A percentile compares a stretch with the other conserved stretches of the same genome.
These are phyloP conservation scores for Agastache rugosa DNA, from an alignment of 257 asterid genomes.

Conservation along the genomic window DNA sequence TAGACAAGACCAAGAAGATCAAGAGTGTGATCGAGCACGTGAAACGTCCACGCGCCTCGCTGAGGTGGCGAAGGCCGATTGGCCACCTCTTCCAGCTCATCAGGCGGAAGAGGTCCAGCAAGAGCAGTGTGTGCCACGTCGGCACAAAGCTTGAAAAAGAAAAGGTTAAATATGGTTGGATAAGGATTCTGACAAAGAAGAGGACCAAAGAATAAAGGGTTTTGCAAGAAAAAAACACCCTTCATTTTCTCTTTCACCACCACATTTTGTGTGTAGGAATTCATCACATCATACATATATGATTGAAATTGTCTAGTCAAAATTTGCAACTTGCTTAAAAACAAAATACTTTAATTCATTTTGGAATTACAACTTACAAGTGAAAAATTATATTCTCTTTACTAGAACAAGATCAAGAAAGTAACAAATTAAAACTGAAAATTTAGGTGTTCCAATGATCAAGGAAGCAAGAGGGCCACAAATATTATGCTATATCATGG, in stretches of 20 bases:
- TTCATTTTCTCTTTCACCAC: constrained; percentile 36
- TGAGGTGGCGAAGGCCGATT: constrained; percentile 85
- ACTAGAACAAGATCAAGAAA: background rate
- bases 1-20: constrained; percentile 38
- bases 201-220: constrained; percentile 58
- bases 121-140: constrained; percentile 54
- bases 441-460: constrained; percentile 32
- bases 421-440: background rate
- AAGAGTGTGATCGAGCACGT: constrained; percentile 61
- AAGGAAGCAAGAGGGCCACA: constrained; percentile 45
- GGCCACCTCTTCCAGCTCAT: constrained; percentile 77
- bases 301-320: constrained; percentile 40
- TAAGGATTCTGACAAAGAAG: constrained; percentile 68
- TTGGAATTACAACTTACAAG: background rate
- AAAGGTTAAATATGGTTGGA: constrained; percentile 73
- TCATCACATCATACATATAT: constrained; percentile 25
- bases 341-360: background rate
- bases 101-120: constrained; percentile 69
- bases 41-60: constrained; percentile 49
- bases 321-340: constrained; percentile 15
- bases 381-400: background rate
- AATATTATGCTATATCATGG: constrained; percentile 32
- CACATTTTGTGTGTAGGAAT: constrained; percentile 25
- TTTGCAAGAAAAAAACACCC: constrained; percentile 36
- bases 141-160: constrained; percentile 63